phyloP scores from a whole-genome alignment of 176 grass and related monocot genomes.

The Avena sativa region DNA sequence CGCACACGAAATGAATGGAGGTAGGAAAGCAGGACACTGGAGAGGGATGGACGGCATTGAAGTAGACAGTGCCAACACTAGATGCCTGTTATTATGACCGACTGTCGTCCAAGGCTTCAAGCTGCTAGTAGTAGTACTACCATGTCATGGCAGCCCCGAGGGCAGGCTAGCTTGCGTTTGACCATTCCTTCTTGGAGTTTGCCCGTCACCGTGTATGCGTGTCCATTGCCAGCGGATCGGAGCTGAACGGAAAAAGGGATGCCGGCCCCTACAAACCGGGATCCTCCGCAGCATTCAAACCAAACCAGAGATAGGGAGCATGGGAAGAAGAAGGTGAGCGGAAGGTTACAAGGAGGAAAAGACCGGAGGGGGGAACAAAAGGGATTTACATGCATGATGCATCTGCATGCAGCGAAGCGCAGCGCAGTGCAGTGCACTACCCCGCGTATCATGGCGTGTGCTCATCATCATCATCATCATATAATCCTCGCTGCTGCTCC shows the following conservation, averaged over 20 bases:
- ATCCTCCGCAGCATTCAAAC: neutral
- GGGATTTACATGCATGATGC: conserved; percentile 17
- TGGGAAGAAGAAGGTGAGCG: neutral
- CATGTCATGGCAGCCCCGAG: neutral
- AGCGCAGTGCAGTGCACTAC: neutral
- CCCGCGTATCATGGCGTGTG: conserved; percentile 19
- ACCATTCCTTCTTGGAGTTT: conserved; percentile 29
- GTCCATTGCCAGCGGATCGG: neutral
- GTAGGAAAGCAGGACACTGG: neutral
- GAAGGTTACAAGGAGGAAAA: conserved; percentile 7
- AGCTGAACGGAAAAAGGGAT: neutral
- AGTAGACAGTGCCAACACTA: conserved; percentile 29
- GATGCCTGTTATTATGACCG: neutral
- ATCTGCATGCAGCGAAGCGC: neutral
- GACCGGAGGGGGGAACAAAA: neutral
- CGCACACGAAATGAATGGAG: conserved; percentile 24
- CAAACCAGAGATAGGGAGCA: neutral
- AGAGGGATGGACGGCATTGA: conserved; percentile 10
- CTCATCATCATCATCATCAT: neutral
- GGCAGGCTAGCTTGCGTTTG: neutral
- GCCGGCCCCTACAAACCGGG: neutral
- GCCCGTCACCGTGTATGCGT: neutral
- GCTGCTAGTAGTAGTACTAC: neutral
- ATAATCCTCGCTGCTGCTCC: neutral
- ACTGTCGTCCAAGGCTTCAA: too few species aligned